Percentiles rank a stretch among this genome's conserved stretches.
Conservation (phyloP, 257 asterid genomes). For the Nicotiana tomentosiformis region DNA sequence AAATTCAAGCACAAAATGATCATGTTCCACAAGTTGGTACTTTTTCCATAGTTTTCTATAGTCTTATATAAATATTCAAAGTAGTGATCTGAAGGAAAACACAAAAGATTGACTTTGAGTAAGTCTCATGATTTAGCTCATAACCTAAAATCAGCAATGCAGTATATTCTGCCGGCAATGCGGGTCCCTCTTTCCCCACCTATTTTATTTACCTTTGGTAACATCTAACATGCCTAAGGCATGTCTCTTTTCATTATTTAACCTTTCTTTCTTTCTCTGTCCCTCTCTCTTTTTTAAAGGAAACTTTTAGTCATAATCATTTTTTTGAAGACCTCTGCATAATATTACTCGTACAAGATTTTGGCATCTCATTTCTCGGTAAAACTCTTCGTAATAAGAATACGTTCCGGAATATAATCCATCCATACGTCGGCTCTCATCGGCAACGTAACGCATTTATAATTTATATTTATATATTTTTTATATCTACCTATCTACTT, state of each 20-base stretch:
- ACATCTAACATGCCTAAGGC: conserved; percentile 44
- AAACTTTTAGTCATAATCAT: conserved; percentile 7
- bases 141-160: conserved; percentile 15
- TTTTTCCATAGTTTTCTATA: not conserved
- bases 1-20: conserved; percentile 5
- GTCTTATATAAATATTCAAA: not conserved
- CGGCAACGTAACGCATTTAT: too few species aligned
- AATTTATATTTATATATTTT: too few species aligned
- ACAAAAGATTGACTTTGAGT: not conserved
- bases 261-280: not conserved
- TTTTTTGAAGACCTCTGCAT: not conserved
- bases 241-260: conserved; percentile 15
- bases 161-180: conserved; percentile 14
- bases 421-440: too few species aligned
- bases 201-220: conserved; percentile 43
- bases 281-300: not conserved
- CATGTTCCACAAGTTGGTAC: conserved; percentile 6
- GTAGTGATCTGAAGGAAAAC: not conserved
- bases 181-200: conserved; percentile 37
- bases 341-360: not conserved
- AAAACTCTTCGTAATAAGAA: not conserved
- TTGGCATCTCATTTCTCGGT: not conserved
- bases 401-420: not conserved
- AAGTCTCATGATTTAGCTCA: conserved; percentile 24
- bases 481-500: too few species aligned